Conservation (phyloP, 495 filamentous ascomycete species). For the Parmelia sp. region DNA sequence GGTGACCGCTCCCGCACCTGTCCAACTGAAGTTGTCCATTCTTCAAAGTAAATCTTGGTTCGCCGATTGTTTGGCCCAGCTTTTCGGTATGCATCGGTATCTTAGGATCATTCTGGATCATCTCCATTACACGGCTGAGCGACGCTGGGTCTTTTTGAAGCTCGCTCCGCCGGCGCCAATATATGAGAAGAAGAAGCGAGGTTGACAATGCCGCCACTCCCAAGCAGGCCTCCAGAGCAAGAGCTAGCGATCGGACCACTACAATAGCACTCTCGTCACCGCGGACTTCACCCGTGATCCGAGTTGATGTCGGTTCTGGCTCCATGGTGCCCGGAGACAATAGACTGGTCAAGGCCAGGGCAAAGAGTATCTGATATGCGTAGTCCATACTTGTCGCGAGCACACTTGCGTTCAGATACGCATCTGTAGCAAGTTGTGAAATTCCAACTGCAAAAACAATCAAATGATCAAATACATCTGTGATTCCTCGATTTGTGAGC, state of each 20-base stretch:
- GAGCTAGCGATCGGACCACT: slow-evolving; percentile 34
- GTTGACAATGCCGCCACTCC: slow-evolving; percentile 29
- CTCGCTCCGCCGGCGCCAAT: slow-evolving; percentile 15
- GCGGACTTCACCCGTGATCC: neutral
- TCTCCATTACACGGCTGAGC: neutral
- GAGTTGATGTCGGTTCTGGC: neutral
- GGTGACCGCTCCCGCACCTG: neutral
- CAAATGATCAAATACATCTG: too few species aligned
- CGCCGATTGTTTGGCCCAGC: neutral
- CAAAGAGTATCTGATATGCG: slow-evolving; percentile 38
- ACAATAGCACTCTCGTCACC: slow-evolving; percentile 28
- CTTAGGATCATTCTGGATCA: slow-evolving; percentile 1
- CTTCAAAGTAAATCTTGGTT: neutral
- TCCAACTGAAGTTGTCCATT: neutral
- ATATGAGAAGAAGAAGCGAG: slow-evolving; percentile 22
- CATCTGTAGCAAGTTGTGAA: too few species aligned
- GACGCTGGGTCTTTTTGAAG: slow-evolving; percentile 25
- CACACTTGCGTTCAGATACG: slow-evolving; percentile 22
- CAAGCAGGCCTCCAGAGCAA: slow-evolving; percentile 36
- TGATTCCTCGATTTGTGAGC: too few species aligned
- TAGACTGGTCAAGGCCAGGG: slow-evolving; percentile 28
- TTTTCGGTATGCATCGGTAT: neutral
- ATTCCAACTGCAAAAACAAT: too few species aligned
- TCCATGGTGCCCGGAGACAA: slow-evolving; percentile 13
- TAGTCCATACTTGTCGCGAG: slow-evolving; percentile 29